Conservation (phyloP, 139 green algal species). For the Parachlorella kessleri region DNA sequence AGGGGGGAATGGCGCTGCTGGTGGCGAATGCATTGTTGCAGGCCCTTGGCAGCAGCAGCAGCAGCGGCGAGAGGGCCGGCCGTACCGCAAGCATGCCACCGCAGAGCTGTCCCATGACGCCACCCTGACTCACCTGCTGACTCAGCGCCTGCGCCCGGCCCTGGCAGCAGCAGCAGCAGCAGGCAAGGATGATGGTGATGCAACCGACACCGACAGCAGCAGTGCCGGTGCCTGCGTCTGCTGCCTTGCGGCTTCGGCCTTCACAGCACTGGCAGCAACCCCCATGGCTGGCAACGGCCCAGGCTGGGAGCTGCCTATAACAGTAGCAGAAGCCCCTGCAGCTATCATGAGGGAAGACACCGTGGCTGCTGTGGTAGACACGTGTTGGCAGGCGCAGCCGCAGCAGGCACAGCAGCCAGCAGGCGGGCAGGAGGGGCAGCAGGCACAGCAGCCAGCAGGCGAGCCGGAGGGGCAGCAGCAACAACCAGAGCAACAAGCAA, state of each 20-base stretch:
- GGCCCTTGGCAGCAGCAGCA: neutral
- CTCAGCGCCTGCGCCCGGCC: neutral
- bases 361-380: too few species aligned
- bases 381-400: too few species aligned
- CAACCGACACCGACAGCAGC: neutral
- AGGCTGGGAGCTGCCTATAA: constrained; percentile 27
- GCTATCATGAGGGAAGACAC: too few species aligned
- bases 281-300: neutral
- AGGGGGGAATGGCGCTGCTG: constrained; percentile 4
- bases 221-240: neutral
- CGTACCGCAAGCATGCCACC: neutral
- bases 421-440: neutral
- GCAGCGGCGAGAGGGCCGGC: neutral
- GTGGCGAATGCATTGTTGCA: neutral
- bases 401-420: neutral
- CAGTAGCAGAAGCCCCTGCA: neutral
- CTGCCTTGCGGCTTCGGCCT: constrained; percentile 2
- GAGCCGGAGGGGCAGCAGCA: neutral
- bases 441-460: neutral
- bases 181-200: neutral
- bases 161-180: neutral
- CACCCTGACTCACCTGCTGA: neutral
- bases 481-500: too few species aligned
- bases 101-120: neutral
- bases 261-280: neutral